Base-by-base conservation (phyloP, 768 basidiomycete species). In the Tylopilus balloui region DNA sequence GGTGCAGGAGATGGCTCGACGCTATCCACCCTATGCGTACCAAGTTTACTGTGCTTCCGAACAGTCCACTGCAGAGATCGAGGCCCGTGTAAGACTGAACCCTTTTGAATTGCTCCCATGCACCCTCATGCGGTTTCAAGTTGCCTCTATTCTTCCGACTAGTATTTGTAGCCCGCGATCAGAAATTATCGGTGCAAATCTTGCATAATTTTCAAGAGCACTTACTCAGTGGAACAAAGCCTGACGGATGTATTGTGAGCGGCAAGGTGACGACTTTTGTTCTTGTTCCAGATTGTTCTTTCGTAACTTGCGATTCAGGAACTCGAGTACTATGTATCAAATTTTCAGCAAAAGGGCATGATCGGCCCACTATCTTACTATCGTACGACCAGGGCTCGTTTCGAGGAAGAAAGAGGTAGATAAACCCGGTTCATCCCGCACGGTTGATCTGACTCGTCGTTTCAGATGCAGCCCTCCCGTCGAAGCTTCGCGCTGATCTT, bases 291-390 rank as follows among this genome's bases (percentile, higher is more conserved):
- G 37, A 7, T n/a, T 6, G 11, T 27, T 31, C 12, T 7, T 17
- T 25, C 45, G 39, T 62, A 13, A 57, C 45, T 20, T 10, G 48
- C n/a, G 42, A 17, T 17, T 7, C 56, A 85, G 83, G 86, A 88
- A 58, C 64, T 79, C 15, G 61, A 74, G 19, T 77, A 77, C 51
- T 82, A 86, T 56, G 20, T 72, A 14, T 61, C 71, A 5, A 66
- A 76, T 48, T 73, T 79, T 17, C 14, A 15, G 7, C 54, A 66
- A 21, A 70, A 77, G 15, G 70, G 70, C 20, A 80, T 91, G 79
- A 71, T 73, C 17, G 86, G 85, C 2, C 85, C 88, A 3, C 64
- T 88, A n/a, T 86, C 84, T 49, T 91, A 87, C 61, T 90, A 89
- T 54, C 78, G 86, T 27, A 88, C 84, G 2, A 63, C 70, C 12